Conservation (phyloP, 371 early-diverging fungal genomes). For the Mucor circinelloides region DNA sequence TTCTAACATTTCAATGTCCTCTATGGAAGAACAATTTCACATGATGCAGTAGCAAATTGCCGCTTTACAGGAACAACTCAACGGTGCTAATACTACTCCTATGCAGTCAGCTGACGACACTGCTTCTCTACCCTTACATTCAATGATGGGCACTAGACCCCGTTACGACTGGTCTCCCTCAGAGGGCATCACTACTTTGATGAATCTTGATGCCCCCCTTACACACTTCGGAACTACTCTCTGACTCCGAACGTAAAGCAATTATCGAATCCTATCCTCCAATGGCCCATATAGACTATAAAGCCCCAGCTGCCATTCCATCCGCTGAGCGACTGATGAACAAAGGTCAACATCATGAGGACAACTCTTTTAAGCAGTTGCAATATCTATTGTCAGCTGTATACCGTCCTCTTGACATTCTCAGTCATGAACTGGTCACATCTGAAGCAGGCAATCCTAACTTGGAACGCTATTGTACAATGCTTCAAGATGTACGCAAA, state of each 20-base stretch:
- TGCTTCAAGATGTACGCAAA: constrained; percentile 10
- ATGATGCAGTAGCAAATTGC: constrained; percentile 1
- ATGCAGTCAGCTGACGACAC: no score
- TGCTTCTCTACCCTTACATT: not conserved
- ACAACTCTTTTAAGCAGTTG: not conserved
- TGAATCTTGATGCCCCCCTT: constrained; percentile 1
- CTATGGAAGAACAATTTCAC: constrained; percentile 2
- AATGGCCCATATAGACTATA: constrained; percentile 8
- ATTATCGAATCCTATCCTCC: constrained; percentile 16
- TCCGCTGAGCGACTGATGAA: constrained; percentile 8
- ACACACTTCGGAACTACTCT: not conserved
- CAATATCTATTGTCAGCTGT: constrained; percentile 16
- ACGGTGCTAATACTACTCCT: not conserved
- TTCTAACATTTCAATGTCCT: not conserved
- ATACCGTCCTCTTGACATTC: constrained; percentile 11
- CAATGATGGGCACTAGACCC: not conserved
- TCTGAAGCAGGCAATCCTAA: not conserved
- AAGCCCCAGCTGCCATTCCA: constrained; percentile 16
- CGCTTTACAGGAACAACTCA: not conserved
- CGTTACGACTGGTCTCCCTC: constrained; percentile 18
- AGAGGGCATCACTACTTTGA: not conserved
- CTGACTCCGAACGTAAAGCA: constrained; percentile 14
- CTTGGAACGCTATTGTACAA: not conserved
- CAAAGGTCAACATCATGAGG: constrained; percentile 12
- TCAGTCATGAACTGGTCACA: constrained; percentile 1